Percentiles rank a stretch among this genome's conserved stretches.
Conservation (phyloP, 106 monocot species). For the Vanilla planifolia region DNA sequence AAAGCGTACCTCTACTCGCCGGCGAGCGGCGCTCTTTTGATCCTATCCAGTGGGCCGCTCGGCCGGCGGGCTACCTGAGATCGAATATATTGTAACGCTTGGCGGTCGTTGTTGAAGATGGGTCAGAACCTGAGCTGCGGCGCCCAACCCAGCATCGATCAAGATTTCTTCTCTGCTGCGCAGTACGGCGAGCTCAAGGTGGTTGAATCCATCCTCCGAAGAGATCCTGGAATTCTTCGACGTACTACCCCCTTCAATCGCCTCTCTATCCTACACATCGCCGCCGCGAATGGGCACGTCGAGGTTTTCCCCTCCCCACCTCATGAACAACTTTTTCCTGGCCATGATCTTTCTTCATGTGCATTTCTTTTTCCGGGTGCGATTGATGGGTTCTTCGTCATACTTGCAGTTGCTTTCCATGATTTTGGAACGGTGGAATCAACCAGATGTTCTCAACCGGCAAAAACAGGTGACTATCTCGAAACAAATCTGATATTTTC, state of each 20-base stretch:
- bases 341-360: neutral
- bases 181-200: constrained; percentile 44
- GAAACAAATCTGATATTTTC: neutral
- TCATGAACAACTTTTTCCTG: too few species aligned
- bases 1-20: too few species aligned
- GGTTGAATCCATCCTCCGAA: constrained; percentile 27
- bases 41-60: neutral
- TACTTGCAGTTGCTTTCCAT: constrained; percentile 47
- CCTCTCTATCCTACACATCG: constrained; percentile 88
- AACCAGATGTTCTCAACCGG: constrained; percentile 58
- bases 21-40: neutral
- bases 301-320: constrained; percentile 31
- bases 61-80: constrained; percentile 1
- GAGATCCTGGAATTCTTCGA: constrained; percentile 31
- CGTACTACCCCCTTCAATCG: constrained; percentile 52
- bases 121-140: constrained; percentile 69
- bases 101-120: constrained; percentile 29
- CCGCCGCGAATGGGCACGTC: constrained; percentile 68
- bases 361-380: neutral
- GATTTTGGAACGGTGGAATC: constrained; percentile 43
- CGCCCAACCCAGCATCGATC: constrained; percentile 45
- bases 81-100: neutral
- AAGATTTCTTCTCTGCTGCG: constrained; percentile 57
- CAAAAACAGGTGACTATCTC: constrained; percentile 55
- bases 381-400: neutral